These are phyloP conservation scores for Phytophthora tentaculata DNA, from an alignment of 352 stramenopile species.

Conservation along the genomic window DNA sequence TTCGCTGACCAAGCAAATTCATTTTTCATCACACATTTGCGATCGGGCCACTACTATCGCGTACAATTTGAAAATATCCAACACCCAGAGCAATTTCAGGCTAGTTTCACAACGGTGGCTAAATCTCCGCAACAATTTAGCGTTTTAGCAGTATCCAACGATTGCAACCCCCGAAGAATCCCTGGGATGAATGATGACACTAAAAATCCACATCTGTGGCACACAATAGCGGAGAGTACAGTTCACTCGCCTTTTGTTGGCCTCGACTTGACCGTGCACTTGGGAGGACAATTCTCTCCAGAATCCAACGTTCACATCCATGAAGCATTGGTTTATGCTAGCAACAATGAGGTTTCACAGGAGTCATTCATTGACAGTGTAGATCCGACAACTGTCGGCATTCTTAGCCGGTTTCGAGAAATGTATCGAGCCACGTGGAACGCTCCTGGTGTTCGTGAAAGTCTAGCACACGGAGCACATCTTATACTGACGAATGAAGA, in stretches of 20 bases:
- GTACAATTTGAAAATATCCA: slow-evolving; percentile 61
- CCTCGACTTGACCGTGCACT: slow-evolving; percentile 57
- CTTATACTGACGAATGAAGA: slow-evolving; percentile 51
- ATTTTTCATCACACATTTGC: slow-evolving; percentile 73
- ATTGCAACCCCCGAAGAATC: slow-evolving; percentile 15
- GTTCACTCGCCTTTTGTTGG: slow-evolving; percentile 39
- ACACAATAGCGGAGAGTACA: slow-evolving; percentile 35
- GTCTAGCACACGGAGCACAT: slow-evolving; percentile 53
- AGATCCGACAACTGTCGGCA: neutral
- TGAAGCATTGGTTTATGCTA: slow-evolving; percentile 33
- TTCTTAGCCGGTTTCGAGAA: slow-evolving; percentile 52
- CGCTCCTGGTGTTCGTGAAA: slow-evolving; percentile 50
- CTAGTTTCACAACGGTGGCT: slow-evolving; percentile 57
- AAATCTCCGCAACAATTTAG: slow-evolving; percentile 41
- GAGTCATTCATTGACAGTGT: neutral
- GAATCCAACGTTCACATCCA: slow-evolving; percentile 43
- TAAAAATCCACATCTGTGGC: slow-evolving; percentile 32
- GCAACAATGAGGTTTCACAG: slow-evolving; percentile 6
- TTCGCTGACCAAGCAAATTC: slow-evolving; percentile 47
- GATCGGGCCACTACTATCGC: slow-evolving; percentile 62
- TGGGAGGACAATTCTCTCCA: slow-evolving; percentile 56
- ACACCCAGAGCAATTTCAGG: slow-evolving; percentile 35
- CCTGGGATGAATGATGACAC: slow-evolving; percentile 1
- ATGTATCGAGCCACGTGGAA: slow-evolving; percentile 67
- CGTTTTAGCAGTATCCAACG: slow-evolving; percentile 46